Base-by-base conservation (phyloP, 805 yeast genomes). In the Wickerhamomyces bovis region DNA sequence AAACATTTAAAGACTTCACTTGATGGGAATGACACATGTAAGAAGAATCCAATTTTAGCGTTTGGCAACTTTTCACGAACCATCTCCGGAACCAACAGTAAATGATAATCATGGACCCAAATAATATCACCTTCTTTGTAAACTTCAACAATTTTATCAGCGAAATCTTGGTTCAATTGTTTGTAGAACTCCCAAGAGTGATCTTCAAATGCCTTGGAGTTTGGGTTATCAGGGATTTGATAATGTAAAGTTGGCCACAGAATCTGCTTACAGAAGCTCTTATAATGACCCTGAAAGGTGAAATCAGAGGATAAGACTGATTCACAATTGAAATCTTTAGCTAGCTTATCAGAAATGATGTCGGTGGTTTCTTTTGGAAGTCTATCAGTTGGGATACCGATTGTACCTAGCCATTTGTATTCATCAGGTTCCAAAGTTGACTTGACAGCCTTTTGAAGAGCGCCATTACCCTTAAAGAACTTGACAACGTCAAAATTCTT, bases 21-120 rank as follows among this genome's bases (percentile, higher is more conserved):
- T 4, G 96, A 86, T 9, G 99, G 99, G 70, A 92, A 92, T 1
- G 98, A 85, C 13, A 92, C 87, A 60, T 94, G 99, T 47, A 94
- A 70, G 65, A 89, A 94, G 56, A 90, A 85, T 0, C 97, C 97
- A 55, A 94, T 89, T 52, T 84, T 80, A 2, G 96, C 97, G 47
- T 79, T 64, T 5, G 97, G 97, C 20, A 89, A 63, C 52, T 73
- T 67, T 48, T 80, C 73, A 50, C 97, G 76, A 4, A 92, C 76
- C 92, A 92, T 83, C 45, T 73, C 75, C 0, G 98, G 97, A 2
- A 90, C 88, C 39, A 92, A 69, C 68, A 94, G 73, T 50, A 92
- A 71, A 66, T 94, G 98, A 62, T 92, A 92, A 65, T 92, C 99
- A 63, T 92, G 96, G 44, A 92, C 73, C 98, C 98, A 94, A 49